Percentiles rank a stretch among this genome's conserved stretches.
Evolutionary conservation across 257 asterid species (phyloP).

Genomic region (Ligustrum vulgare): DNA sequence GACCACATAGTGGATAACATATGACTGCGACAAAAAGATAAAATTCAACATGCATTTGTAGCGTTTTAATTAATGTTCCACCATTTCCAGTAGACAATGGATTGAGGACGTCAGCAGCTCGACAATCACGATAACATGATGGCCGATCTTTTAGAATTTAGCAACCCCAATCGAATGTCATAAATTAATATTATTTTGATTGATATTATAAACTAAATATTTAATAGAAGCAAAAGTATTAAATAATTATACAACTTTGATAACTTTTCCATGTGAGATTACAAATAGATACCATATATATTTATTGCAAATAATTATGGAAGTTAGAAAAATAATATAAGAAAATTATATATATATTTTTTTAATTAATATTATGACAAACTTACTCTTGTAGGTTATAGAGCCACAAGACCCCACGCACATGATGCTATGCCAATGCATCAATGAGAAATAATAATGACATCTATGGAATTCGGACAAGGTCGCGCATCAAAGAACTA

Average conservation of each 20-base stretch:
- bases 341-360: neutral
- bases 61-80: conserved; percentile 90
- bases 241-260: neutral
- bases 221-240: neutral
- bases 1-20: neutral
- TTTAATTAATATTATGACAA: neutral
- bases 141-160: conserved; percentile 91
- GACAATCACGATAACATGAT: conserved; percentile 94
- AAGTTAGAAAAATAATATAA: neutral
- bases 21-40: neutral
- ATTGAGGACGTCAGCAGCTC: conserved; percentile 84
- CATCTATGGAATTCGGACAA: conserved; percentile 70
- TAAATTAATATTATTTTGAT: neutral
- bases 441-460: conserved; percentile 57
- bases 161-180: conserved; percentile 58
- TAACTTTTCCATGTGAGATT: neutral
- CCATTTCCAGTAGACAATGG: conserved; percentile 85
- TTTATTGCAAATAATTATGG: too few species aligned
- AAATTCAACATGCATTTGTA: conserved; percentile 83
- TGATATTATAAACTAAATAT: neutral
- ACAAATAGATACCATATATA: too few species aligned
- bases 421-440: conserved; percentile 89
- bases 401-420: conserved; percentile 96
- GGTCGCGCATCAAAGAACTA: conserved; percentile 38
- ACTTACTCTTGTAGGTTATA: conserved; percentile 91